These are phyloP conservation scores for Aeschynomene evenia DNA, from an alignment of 306 rosid species.

Conservation along the genomic window DNA sequence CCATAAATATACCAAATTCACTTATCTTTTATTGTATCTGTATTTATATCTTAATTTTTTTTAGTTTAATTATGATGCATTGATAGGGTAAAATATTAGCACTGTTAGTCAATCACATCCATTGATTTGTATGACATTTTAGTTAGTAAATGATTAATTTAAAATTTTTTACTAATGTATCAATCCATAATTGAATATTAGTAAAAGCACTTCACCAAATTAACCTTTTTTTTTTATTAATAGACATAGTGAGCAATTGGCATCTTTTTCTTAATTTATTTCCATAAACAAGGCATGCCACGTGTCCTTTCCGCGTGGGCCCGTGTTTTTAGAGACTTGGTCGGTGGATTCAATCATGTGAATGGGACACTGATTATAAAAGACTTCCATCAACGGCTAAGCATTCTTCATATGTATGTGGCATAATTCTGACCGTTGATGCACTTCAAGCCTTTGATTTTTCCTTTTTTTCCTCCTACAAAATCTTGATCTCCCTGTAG, in stretches of 20 bases:
- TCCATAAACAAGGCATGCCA: background rate
- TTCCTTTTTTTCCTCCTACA: background rate
- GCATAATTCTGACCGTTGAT: constrained; percentile 22
- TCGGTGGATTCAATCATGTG: background rate
- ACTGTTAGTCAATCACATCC: no score
- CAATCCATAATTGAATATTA: no score
- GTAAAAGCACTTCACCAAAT: no score
- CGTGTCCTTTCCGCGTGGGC: constrained; percentile 26
- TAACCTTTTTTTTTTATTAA: no score
- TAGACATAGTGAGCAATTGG: background rate
- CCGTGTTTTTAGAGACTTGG: background rate
- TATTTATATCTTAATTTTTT: no score
- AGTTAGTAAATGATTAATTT: no score
- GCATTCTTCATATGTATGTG: background rate
- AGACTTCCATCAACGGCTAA: constrained; percentile 24
- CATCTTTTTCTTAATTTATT: background rate
- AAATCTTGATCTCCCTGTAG: background rate
- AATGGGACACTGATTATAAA: background rate
- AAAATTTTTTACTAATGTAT: no score
- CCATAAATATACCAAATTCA: no score
- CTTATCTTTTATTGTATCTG: no score
- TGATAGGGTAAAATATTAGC: no score
- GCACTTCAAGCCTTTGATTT: background rate
- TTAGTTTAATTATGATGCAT: no score
- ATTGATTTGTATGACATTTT: no score